Evolutionary conservation across 106 monocot genomes (phyloP).

Genomic region (Phalaenopsis aphrodite): DNA sequence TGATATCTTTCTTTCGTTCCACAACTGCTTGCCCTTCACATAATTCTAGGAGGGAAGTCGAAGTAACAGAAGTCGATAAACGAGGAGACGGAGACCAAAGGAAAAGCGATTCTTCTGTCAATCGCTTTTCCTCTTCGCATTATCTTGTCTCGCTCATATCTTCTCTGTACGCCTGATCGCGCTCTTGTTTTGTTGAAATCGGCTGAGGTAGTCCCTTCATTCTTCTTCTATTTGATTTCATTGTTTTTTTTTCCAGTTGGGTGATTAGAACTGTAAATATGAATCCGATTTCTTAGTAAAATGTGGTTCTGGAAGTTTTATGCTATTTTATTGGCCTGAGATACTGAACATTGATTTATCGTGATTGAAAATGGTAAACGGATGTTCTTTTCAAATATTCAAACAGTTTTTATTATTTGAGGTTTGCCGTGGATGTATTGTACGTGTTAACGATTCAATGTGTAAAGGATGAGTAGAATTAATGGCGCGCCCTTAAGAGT

Average conservation of each 20-base stretch:
- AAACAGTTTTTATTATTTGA: background rate
- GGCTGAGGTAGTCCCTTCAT: background rate
- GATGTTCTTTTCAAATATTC: background rate
- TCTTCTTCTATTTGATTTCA: background rate
- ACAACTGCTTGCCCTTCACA: background rate
- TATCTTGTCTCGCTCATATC: background rate
- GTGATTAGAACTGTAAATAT: background rate
- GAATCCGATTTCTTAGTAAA: background rate
- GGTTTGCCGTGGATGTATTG: background rate
- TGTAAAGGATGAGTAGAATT: background rate
- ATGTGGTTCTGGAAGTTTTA: constrained; percentile 1
- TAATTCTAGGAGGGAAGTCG: background rate
- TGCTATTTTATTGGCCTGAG: background rate
- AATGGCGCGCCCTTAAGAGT: background rate
- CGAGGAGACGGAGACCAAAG: background rate
- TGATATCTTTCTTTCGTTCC: too few relatives aligned
- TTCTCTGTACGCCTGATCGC: background rate
- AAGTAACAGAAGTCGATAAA: background rate
- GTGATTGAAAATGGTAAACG: background rate
- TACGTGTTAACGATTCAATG: background rate
- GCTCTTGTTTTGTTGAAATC: background rate
- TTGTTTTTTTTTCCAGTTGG: background rate
- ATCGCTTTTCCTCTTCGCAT: background rate
- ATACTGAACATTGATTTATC: background rate
- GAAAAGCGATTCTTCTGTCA: background rate